phyloP scores from a whole-genome alignment of 495 filamentous ascomycete genomes.

The Chaetomium fimeti region DNA sequence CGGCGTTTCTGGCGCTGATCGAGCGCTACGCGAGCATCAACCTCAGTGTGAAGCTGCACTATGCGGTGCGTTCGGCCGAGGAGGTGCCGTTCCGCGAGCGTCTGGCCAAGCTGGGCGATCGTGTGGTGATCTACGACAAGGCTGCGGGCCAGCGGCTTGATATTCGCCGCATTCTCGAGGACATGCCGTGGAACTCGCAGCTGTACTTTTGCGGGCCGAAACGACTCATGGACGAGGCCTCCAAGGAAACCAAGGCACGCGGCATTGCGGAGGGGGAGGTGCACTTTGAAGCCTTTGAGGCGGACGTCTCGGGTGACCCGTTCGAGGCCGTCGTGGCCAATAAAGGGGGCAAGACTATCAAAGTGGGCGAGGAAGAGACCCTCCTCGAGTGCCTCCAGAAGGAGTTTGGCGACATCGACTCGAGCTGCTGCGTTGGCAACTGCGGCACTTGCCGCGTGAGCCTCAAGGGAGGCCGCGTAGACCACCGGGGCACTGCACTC shows the following conservation, averaged over 20 bases:
- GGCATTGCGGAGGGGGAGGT: slow-evolving; percentile 47
- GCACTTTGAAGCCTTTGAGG: slow-evolving; percentile 57
- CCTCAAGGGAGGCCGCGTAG: slow-evolving; percentile 50
- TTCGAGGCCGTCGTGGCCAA: slow-evolving; percentile 53
- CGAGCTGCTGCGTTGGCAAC: slow-evolving; percentile 58
- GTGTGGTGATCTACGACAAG: slow-evolving; percentile 49
- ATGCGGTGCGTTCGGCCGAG: slow-evolving; percentile 45
- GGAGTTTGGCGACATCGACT: slow-evolving; percentile 46
- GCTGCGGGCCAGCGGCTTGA: slow-evolving; percentile 49
- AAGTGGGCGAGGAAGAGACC: slow-evolving; percentile 45
- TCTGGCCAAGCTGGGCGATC: slow-evolving; percentile 36
- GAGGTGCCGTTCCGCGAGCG: slow-evolving; percentile 50
- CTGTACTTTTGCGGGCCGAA: slow-evolving; percentile 56
- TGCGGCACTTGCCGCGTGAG: slow-evolving; percentile 57
- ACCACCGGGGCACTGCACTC: slow-evolving; percentile 53
- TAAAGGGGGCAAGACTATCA: slow-evolving; percentile 28
- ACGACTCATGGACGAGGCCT: slow-evolving; percentile 51
- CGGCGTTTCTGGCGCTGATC: slow-evolving; percentile 47
- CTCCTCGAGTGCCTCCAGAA: slow-evolving; percentile 44
- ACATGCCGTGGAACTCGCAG: slow-evolving; percentile 47
- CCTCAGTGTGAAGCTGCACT: slow-evolving; percentile 48
- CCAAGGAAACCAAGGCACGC: slow-evolving; percentile 35
- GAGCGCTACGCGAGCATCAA: slow-evolving; percentile 42
- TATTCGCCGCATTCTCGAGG: slow-evolving; percentile 40
- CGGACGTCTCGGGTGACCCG: slow-evolving; percentile 52